phyloP scores from a whole-genome alignment of 2,329 filamentous ascomycete genomes.

The Stagonosporopsis chrysanthemi region DNA sequence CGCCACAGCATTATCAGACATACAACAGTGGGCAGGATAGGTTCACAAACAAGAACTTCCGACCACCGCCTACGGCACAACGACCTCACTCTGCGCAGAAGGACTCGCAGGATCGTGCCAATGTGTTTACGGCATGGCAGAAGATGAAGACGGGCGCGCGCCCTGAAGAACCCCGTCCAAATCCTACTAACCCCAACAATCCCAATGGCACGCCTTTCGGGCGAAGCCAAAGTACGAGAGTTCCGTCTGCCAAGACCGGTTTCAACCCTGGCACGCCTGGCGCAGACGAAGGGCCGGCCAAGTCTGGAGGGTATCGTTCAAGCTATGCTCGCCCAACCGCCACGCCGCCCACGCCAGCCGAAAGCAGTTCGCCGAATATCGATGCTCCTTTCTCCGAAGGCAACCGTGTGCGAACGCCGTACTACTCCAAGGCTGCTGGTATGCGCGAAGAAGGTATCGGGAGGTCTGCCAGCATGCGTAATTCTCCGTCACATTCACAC shows the following conservation, averaged over 20 bases:
- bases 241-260: constrained; percentile 62
- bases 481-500: constrained; percentile 51
- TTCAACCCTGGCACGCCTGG: constrained; percentile 66
- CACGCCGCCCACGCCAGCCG: constrained; percentile 32
- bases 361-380: constrained; percentile 28
- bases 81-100: constrained; percentile 42
- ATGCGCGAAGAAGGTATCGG: constrained; percentile 64
- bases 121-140: constrained; percentile 59
- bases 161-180: constrained; percentile 38
- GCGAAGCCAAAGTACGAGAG: constrained; percentile 50
- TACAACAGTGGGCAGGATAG: constrained; percentile 53
- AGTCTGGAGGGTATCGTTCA: constrained; percentile 55
- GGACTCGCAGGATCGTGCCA: constrained; percentile 51
- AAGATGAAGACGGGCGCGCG: constrained; percentile 53
- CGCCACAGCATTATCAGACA: constrained; percentile 38
- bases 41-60: constrained; percentile 53
- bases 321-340: constrained; percentile 45
- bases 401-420: constrained; percentile 61
- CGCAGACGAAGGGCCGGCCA: constrained; percentile 67
- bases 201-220: constrained; percentile 49
- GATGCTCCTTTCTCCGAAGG: constrained; percentile 54
- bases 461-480: constrained; percentile 62
- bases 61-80: constrained; percentile 45
- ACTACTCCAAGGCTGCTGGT: constrained; percentile 59
- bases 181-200: constrained; percentile 33